Evolutionary conservation across 306 rosid genomes (phyloP), one percentile per base, ranked within the genome.

Genomic region (Castanospermum australe): DNA sequence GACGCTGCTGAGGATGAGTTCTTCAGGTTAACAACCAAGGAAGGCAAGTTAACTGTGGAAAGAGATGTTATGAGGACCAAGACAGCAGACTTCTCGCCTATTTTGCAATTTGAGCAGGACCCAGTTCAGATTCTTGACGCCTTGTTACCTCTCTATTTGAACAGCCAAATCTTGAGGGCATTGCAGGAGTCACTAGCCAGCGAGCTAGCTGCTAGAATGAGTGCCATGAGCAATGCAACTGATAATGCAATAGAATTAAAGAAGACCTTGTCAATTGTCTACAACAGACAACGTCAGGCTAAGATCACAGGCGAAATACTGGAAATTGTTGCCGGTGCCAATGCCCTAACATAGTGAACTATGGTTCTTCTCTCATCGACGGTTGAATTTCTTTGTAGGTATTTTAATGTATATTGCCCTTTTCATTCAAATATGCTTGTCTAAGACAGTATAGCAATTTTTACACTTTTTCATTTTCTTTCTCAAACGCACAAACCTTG

Each of bases 41-140:
- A 87, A 85, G 95, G 95, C 38, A 88, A 87, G 36, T 70, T 90
- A 75, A 90, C 90, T 1, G 88, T 90, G 57, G 92, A 90, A 83
- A 85, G 95, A 73, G 95, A 85, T 52, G 47, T 39, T 2, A 67
- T 86, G 83, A 88, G 85, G 60, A 79, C 90, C 21, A 12, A 20
- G n/a, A 87, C 92, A 0, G 9, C 54, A 10, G 91, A 88, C 28
- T 90, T 88, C 87, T 83, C 95, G 0, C 87, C 92, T 0, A 86
- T 87, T 38, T 66, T 90, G 82, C 81, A 88, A 75, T 90, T 90
- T 55, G 95, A 90, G 87, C 95, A 90, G 55, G 95, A 90, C 66
- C 92, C 95, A 11, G 93, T 87, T 80, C 95, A 90, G 91, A 90
- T 90, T 18, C 90, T 90, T 39, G 95, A 90, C 71, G 92, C 92